These are phyloP conservation scores for Trypanosoma platydactyli DNA, from an alignment of 208 protist genomes.

Conservation along the genomic window DNA sequence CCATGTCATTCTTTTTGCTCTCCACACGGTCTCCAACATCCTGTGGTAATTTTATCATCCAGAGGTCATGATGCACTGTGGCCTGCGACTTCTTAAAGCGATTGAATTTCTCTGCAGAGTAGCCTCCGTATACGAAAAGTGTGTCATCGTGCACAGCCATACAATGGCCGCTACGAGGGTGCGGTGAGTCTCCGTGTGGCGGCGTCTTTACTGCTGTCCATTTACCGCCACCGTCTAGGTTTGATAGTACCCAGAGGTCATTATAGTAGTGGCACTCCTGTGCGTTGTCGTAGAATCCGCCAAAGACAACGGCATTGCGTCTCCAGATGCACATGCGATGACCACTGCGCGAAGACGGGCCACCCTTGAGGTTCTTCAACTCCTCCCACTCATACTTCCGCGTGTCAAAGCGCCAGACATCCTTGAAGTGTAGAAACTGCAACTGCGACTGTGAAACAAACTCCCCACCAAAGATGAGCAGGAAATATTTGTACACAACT, in stretches of 20 bases:
- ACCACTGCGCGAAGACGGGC: slow-evolving; percentile 87
- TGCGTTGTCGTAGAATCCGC: slow-evolving; percentile 93
- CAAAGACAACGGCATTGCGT: slow-evolving; percentile 85
- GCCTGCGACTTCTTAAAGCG: slow-evolving; percentile 88
- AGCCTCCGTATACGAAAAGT: slow-evolving; percentile 90
- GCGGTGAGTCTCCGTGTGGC: slow-evolving; percentile 44
- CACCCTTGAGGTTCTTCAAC: slow-evolving; percentile 71
- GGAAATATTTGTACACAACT: slow-evolving; percentile 82
- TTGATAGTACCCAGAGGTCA: slow-evolving; percentile 84
- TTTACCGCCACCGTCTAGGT: slow-evolving; percentile 72
- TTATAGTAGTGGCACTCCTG: slow-evolving; percentile 88
- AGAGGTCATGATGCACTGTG: slow-evolving; percentile 89
- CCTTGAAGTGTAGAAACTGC: slow-evolving; percentile 91
- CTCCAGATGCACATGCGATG: slow-evolving; percentile 92
- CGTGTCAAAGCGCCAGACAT: slow-evolving; percentile 87
- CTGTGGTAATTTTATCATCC: slow-evolving; percentile 59
- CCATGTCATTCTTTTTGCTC: background rate
- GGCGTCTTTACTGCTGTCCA: slow-evolving; percentile 61
- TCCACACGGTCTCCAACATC: background rate
- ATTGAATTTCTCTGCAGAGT: slow-evolving; percentile 86
- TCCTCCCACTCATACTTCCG: slow-evolving; percentile 82
- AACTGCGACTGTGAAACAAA: slow-evolving; percentile 93
- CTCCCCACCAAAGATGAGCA: slow-evolving; percentile 89
- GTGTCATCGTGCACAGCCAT: slow-evolving; percentile 85
- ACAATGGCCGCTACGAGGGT: slow-evolving; percentile 79